phyloP scores from a whole-genome alignment of 805 yeast species.

The Starmerella powellii region DNA sequence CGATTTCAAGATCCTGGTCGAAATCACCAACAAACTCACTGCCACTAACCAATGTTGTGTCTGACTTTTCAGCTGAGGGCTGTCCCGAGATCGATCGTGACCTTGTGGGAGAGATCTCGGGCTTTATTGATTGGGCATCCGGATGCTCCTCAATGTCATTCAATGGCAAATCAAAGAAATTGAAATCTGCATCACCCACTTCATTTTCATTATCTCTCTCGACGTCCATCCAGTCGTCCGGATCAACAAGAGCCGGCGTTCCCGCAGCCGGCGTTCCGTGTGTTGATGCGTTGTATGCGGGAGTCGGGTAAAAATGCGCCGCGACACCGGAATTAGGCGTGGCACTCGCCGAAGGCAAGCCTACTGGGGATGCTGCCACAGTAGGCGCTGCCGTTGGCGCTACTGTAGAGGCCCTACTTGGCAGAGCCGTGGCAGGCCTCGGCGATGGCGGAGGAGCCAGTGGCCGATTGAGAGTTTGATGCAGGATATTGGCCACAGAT shows the following conservation, averaged over 20 bases:
- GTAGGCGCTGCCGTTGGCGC: constrained; percentile 11
- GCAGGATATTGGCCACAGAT: constrained; percentile 1
- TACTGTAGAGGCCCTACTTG: neutral
- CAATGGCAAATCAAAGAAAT: constrained; percentile 29
- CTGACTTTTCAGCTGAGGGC: no score
- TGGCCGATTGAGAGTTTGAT: constrained; percentile 14
- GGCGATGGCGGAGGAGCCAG: constrained; percentile 20
- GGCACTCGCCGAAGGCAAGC: neutral
- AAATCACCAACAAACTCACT: no score
- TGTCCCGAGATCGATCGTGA: no score
- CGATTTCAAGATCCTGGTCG: constrained; percentile 16
- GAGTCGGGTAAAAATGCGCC: constrained; percentile 11
- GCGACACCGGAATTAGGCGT: neutral
- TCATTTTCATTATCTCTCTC: constrained; percentile 25
- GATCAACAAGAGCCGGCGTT: constrained; percentile 3
- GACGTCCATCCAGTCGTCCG: constrained; percentile 14
- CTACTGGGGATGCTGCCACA: constrained; percentile 3
- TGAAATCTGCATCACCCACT: constrained; percentile 35
- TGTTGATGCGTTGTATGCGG: constrained; percentile 2
- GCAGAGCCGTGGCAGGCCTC: neutral
- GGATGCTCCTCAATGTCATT: neutral
- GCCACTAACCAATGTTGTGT: no score
- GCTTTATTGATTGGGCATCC: no score
- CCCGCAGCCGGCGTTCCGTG: constrained; percentile 3
- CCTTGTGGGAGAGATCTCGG: no score